These are phyloP conservation scores for Astragalus membranaceus DNA, from an alignment of 306 rosid species.

Conservation along the genomic window DNA sequence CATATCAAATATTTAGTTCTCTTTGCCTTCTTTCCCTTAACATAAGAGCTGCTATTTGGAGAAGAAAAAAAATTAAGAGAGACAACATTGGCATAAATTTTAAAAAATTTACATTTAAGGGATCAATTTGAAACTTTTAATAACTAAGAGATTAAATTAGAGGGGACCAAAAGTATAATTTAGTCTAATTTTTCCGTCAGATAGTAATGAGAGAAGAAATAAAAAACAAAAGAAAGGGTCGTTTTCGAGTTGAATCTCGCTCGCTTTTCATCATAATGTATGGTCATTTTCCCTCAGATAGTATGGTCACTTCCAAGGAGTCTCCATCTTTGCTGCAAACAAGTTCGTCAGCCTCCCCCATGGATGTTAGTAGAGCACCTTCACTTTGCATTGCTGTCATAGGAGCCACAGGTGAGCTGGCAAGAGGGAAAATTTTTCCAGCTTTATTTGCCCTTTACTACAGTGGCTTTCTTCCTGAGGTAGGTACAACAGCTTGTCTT, in stretches of 20 bases:
- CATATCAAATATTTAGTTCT: no score
- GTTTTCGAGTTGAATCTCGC: neutral
- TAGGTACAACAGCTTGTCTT: conserved; percentile 46
- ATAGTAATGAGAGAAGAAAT: neutral
- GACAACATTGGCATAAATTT: no score
- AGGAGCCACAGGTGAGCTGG: conserved; percentile 95
- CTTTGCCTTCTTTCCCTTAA: no score
- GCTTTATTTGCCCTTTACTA: conserved; percentile 87
- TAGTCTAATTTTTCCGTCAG: no score
- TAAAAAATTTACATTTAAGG: no score
- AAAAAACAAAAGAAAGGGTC: neutral
- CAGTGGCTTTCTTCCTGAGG: conserved; percentile 93
- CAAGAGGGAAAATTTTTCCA: conserved; percentile 79
- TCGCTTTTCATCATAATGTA: conserved; percentile 14
- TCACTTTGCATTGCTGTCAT: conserved; percentile 82
- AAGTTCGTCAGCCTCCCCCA: conserved; percentile 11
- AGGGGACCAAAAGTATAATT: no score
- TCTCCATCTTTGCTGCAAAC: conserved; percentile 37
- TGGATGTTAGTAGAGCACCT: conserved; percentile 33
- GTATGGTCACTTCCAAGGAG: conserved; percentile 21
- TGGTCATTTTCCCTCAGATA: conserved; percentile 10
- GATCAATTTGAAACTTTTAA: no score
- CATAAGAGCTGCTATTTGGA: no score
- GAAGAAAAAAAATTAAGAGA: no score
- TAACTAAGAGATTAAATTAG: no score